A percentile compares a stretch with the other conserved stretches of the same genome.
These are phyloP conservation scores for Vigna hirtella DNA, from an alignment of 306 rosid genomes.

Conservation along the genomic window DNA sequence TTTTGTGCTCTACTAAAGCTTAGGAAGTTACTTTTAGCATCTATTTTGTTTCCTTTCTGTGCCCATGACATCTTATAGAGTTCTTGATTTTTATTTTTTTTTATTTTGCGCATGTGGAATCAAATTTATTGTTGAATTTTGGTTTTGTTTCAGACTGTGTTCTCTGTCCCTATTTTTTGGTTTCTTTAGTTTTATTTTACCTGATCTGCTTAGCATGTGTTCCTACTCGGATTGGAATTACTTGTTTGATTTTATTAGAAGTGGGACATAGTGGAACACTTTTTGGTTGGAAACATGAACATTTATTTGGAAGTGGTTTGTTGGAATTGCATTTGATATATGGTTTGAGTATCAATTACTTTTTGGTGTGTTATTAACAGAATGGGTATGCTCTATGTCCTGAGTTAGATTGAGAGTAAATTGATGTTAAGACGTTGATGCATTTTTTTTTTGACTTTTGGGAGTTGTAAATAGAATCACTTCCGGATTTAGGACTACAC, in stretches of 20 bases:
- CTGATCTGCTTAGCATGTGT: not conserved
- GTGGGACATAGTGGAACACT: constrained; percentile 3
- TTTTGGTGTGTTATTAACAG: not conserved
- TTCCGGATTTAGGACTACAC: not conserved
- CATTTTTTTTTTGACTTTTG: not conserved
- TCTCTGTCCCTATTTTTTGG: not conserved
- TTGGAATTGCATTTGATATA: not conserved
- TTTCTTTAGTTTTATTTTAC: not conserved
- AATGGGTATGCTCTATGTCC: not conserved
- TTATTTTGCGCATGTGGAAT: not conserved
- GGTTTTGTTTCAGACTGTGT: not conserved
- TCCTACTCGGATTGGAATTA: not conserved
- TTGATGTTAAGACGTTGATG: not conserved
- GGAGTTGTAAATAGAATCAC: not conserved
- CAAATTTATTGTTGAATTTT: not conserved
- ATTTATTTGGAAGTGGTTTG: not conserved
- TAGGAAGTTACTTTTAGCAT: not conserved
- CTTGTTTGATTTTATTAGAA: not conserved
- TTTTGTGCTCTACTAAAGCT: not conserved
- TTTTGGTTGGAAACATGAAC: not conserved
- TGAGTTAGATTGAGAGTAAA: constrained; percentile 1
- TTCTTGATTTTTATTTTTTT: not conserved
- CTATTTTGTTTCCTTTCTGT: not conserved
- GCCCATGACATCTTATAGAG: not conserved
- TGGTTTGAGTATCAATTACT: not conserved